Evolutionary conservation across 495 filamentous ascomycete genomes (phyloP), one percentile per base, ranked within the genome.

Genomic region (Talaromyces thailandensis): DNA sequence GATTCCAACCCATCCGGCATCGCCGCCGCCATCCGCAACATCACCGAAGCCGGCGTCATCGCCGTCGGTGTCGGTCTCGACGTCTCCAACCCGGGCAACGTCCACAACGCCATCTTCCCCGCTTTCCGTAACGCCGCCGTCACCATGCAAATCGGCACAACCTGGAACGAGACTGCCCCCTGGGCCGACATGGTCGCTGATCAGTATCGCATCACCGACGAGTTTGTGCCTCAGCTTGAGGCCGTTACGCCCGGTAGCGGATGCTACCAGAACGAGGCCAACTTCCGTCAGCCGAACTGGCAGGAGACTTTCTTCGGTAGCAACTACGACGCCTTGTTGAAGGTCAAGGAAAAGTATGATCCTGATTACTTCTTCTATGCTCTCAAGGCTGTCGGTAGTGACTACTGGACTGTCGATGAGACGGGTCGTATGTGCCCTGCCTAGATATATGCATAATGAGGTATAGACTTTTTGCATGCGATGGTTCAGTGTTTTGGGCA

Each of bases 321-420:
- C 1, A 80, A 80, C 61, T 83, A 82, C 61, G 56, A 31, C 3
- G 26, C 35, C 0, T 65, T 83, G 60, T 55, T 66, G 9, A 25
- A 63, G 9, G 72, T 83, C 58, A 83, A 84, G 70, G 52, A 63
- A 1, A 73, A 73, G 53, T 76, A 83, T 16, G 86, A 90, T 70
- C 85, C 86, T 0, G 59, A 75, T 8, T 76, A 80, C 51, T 69
- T 87, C 3, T 79, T 88, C 45, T 88, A 84, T 74, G 86, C 79
- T 45, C 68, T 65, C 14, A 81, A 80, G 2, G 85, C 81, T 23
- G 85, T 88, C 1, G 60, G 51, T 6, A 56, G 60, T 35, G 58
- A 60, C 3, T 26, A 45, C 23, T 60, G 58, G 58, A 26, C 5
- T 40, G 58, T 60, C 6, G 31, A 43, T 29, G 40, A 43, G 0